Percentiles rank a stretch among this genome's conserved stretches.
Evolutionary conservation across 225 moss, liverwort and hornwort species (phyloP).

Genomic region (Rhytidiadelphus loreus): DNA sequence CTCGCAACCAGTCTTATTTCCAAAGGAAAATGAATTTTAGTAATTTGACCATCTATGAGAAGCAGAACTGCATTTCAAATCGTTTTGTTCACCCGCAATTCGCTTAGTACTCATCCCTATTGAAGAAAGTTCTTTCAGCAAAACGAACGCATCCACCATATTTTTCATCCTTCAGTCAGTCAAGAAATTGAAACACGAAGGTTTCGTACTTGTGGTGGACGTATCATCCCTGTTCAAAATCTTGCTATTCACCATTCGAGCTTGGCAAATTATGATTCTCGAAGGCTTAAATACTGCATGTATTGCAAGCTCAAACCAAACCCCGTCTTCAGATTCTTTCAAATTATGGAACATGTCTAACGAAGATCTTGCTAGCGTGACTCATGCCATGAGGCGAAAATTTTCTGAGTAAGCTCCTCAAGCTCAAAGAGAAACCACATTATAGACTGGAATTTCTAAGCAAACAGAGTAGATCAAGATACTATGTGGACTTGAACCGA

Average conservation of each 20-base stretch:
- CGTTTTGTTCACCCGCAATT: background rate
- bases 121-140: background rate
- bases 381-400: background rate
- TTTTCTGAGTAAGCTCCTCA: background rate
- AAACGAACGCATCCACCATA: background rate
- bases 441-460: background rate
- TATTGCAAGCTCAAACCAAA: background rate
- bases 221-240: background rate
- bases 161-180: no score
- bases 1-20: no score
- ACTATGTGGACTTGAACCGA: conserved; percentile 76
- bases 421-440: background rate
- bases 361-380: background rate
- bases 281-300: background rate
- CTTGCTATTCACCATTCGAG: background rate
- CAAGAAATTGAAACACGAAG: background rate
- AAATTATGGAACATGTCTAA: background rate
- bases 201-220: background rate
- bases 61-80: background rate
- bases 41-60: background rate
- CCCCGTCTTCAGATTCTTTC: background rate
- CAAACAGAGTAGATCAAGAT: conserved; percentile 1
- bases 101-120: background rate
- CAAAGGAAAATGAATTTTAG: background rate
- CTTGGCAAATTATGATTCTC: background rate